Evolutionary conservation across 345 rosid genomes (phyloP).

Genomic region (Citrus australasica): DNA sequence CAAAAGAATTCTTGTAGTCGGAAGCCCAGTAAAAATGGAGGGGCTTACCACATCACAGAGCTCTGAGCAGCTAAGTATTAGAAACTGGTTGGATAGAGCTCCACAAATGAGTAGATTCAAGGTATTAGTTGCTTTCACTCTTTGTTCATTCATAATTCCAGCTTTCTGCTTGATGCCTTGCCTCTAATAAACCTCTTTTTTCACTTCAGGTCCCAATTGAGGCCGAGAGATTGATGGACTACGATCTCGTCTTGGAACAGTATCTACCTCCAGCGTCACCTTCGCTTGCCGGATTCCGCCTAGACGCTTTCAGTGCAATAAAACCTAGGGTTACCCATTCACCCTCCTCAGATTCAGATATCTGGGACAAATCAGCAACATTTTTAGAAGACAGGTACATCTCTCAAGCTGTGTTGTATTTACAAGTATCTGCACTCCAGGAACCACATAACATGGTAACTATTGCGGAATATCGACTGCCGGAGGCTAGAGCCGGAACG

Average conservation of each 20-base stretch:
- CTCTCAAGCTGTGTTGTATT: conserved; percentile 69
- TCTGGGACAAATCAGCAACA: conserved; percentile 54
- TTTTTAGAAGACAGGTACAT: conserved; percentile 74
- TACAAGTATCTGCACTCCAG: conserved; percentile 87
- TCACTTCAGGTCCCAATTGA: conserved; percentile 65
- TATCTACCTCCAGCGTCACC: conserved; percentile 81
- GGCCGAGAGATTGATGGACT: conserved; percentile 63
- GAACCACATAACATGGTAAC: conserved; percentile 71
- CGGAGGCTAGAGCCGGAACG: conserved; percentile 73
- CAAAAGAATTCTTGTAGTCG: conserved; percentile 66
- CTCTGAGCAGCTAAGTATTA: conserved; percentile 53
- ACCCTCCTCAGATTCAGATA: conserved; percentile 58
- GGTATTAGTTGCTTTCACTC: conserved; percentile 34
- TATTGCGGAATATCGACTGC: conserved; percentile 75
- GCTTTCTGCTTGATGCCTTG: background rate
- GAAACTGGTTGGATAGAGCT: conserved; percentile 69
- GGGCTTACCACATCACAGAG: conserved; percentile 36
- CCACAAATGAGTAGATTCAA: conserved; percentile 82
- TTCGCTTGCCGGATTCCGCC: conserved; percentile 70
- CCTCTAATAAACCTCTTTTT: conserved; percentile 6
- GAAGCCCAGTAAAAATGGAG: conserved; percentile 52
- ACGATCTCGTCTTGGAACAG: conserved; percentile 75
- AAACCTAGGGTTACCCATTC: conserved; percentile 80
- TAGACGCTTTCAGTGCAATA: conserved; percentile 79
- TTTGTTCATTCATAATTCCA: background rate